Evolutionary conservation across 148 eudicot genomes (phyloP), one percentile per base, ranked within the genome.

Genomic region (Cornus kousa): DNA sequence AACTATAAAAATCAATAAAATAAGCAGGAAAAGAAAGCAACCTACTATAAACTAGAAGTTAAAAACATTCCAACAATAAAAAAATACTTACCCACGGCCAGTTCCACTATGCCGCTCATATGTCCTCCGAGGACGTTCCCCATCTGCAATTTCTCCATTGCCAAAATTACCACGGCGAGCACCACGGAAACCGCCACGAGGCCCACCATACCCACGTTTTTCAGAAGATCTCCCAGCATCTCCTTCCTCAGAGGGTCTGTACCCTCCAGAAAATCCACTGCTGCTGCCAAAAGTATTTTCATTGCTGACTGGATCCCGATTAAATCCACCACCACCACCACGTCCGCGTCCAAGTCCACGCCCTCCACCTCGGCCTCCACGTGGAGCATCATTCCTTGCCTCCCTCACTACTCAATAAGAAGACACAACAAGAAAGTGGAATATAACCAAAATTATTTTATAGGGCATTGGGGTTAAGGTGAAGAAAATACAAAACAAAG

Each of bases 71-170:
- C 35, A 65, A 24, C n/a, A 62, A 62, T 2, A 35, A 60, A 6
- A 2, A 43, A 62, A 19, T 23, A 77, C 94, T 77, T 23, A 94
- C 98, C 98, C 93, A 4, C 91, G 88, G 13, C 98, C 97, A 73
- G 92, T 91, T 68, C 94, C 94, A 83, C 98, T 94, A 9, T 82
- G 98, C n/a, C 98, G 95, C 35, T 92, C 98, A 86, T 71, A 91
- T 5, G 50, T 64, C 86, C 98, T 92, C 43, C 92, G 79, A 31
- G 90, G 87, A 17, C 93, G 87, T 75, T 91, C 94, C 43, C 94
- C 95, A 35, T 94, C 97, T 8, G 64, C 80, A 76, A 22, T 79
- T 60, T 94, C 95, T 8, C 93, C 95, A 77, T 91, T 90, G 71
- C 75, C 82, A 55, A 79, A 91, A 74, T 92, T 91, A 74, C 97